Evolutionary conservation across 169 alveolate genomes (phyloP), one percentile per base, ranked within the genome.

Genomic region (Plasmodium cynomolgi): DNA sequence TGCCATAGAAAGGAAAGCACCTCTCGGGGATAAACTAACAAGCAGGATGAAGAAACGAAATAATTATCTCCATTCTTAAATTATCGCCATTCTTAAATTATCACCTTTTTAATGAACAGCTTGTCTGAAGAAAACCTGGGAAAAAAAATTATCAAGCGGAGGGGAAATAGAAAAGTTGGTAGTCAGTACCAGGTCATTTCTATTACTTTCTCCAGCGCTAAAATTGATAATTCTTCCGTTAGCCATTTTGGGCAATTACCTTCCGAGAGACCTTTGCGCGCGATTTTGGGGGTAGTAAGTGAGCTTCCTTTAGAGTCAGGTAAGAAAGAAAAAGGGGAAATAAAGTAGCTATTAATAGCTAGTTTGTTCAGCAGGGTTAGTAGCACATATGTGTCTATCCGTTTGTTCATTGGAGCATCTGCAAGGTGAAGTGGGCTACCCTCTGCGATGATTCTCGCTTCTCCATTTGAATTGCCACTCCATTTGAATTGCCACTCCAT

Each of bases 121-220:
- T 84, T 84, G 39, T 84, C 93, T 29, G 77, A 84, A 34, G 11
- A 39, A 37, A 75, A 84, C 47, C 56, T 84, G 72, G 95, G 37
- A 90, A 88, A 84, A 41, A 81, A 77, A 62, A 84, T 62, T 96
- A 93, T 81, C 29, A 93, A 56, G 20, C 86, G 34, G 92, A 84
- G 68, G 91, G 93, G 90, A 75, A 84, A 50, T 50, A 84, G 72
- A 94, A 84, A 91, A 4, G 96, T 80, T 62, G 83, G 92, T 95
- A 96, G 95, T 31, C 94, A 96, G 72, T 97, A 98, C 97, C 96
- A 97, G 39, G 98, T 97, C 31, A 88, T 97, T 41, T 96, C 98
- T 26, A 79, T 96, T 58, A 97, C 98, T 17, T 97, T 97, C 80
- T 95, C 97, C 97, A 97, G 98, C 83, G 98, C 96, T 77, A 97